These are phyloP conservation scores for Cladobotryum mycophilum DNA, from an alignment of 2,329 filamentous ascomycete species.

Conservation along the genomic window DNA sequence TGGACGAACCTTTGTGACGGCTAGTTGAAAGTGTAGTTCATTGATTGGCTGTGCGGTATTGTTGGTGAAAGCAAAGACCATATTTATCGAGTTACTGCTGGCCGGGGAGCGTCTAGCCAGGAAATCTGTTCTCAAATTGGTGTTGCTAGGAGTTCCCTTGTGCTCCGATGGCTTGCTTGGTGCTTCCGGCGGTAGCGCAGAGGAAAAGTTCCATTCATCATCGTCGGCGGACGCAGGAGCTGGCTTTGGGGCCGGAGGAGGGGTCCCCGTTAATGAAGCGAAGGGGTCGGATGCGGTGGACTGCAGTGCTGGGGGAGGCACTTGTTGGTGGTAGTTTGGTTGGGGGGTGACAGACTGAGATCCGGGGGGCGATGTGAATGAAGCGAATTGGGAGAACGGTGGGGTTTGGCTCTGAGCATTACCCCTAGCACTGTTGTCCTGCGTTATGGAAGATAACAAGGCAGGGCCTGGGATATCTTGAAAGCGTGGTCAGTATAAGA, in stretches of 20 bases:
- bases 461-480: constrained; percentile 59
- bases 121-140: constrained; percentile 66
- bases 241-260: constrained; percentile 17
- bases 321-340: constrained; percentile 41
- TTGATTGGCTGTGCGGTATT: constrained; percentile 63
- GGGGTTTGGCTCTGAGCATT: constrained; percentile 37
- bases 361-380: constrained; percentile 46
- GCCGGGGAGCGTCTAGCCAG: constrained; percentile 55
- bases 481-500: constrained; percentile 14
- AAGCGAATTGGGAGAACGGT: constrained; percentile 48
- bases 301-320: constrained; percentile 34
- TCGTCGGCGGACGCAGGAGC: constrained; percentile 51
- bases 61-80: constrained; percentile 81
- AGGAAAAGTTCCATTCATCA: constrained; percentile 92
- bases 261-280: constrained; percentile 37
- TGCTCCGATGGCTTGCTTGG: constrained; percentile 51
- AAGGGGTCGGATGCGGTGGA: constrained; percentile 45
- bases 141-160: constrained; percentile 62
- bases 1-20: constrained; percentile 75
- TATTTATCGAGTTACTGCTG: constrained; percentile 52
- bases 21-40: constrained; percentile 84
- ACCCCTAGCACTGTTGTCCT: constrained; percentile 51
- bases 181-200: constrained; percentile 62
- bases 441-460: constrained; percentile 57
- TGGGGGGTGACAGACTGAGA: constrained; percentile 51